Evolutionary conservation across 1,139 yeast genomes (phyloP), one percentile per base, ranked within the genome.

Genomic region (Oligophagozyma castellii): DNA sequence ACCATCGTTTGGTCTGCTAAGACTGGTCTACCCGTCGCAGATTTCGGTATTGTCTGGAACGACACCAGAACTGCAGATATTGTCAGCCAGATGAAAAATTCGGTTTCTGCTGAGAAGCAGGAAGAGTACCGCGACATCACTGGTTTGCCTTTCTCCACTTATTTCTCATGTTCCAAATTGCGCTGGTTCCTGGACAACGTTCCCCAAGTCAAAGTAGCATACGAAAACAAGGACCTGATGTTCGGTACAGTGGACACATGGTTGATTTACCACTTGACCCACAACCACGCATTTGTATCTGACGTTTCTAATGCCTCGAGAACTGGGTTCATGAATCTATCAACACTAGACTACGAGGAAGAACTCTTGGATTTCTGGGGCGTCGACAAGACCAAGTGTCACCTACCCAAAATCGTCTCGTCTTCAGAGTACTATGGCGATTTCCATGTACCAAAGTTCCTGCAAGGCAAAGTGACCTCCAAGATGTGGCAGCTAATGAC

Each of bases 171-270:
- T 21, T 77, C 93, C 24, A 86, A 86, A 57, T 68, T 84, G 48
- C 70, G 81, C 45, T 86, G 96, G 96, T 61, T 86, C 39, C 61
- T 84, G 39, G 93, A 86, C 50, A 80, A 86, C 51, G 77, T 74
- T 43, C 72, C 70, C 26, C 61, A 56, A n/a, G 79, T 80, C 28
- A 60, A 68, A 39, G 70, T 70, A 28, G 75, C 76, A 35, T 81
- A 83, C 53, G 84, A 79, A 35, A 45, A 48, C 19, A 92, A 86
- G 29, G 80, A 76, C 36, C 64, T 86, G 49, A 76, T 81, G 76
- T 84, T 86, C 53, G 95, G 95, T 34, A 86, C 96, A 22, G 79
- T 86, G 31, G 96, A 86, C 56, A 74, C 94, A 20, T 86, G 96
- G 96, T 67, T 86, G 44, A 73, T 86, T 39, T 83, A 80, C 58